Percentiles rank a stretch among this genome's conserved stretches.
Evolutionary conservation across 2,329 filamentous ascomycete genomes (phyloP).

Genomic region (Apiospora phragmitis): DNA sequence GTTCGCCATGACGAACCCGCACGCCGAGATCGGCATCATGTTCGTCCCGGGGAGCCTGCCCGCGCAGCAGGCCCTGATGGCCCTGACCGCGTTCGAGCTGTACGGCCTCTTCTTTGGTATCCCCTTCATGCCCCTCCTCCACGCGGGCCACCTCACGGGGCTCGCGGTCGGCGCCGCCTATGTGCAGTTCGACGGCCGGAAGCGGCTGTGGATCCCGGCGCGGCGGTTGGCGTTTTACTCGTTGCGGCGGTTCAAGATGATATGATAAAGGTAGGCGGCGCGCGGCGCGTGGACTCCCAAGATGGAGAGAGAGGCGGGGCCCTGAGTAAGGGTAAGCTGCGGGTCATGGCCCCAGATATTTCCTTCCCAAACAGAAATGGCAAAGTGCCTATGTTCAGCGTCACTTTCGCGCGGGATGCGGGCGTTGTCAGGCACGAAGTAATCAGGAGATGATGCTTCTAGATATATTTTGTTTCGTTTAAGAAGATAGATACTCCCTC

Average conservation of each 20-base stretch:
- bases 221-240: conserved; percentile 22
- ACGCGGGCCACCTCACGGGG: conserved; percentile 27
- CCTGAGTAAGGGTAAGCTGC: neutral
- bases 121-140: conserved; percentile 16
- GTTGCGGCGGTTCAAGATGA: conserved; percentile 24
- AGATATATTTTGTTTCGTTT: neutral
- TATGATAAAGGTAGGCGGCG: conserved; percentile 20
- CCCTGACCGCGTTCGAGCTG: conserved; percentile 22
- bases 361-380: neutral
- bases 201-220: conserved; percentile 24
- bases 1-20: conserved; percentile 20
- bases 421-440: neutral
- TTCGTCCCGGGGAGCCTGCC: conserved; percentile 21
- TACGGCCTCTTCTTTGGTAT: conserved; percentile 25
- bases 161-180: conserved; percentile 25
- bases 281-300: too few relatives aligned
- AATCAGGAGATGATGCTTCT: neutral
- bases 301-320: neutral
- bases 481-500: conserved; percentile 6
- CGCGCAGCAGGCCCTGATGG: conserved; percentile 15
- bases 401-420: neutral
- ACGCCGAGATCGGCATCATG: conserved; percentile 21
- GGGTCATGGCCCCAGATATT: neutral
- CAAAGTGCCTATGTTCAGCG: neutral
- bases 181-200: conserved; percentile 21